Evolutionary conservation across 768 basidiomycete genomes (phyloP).

Genomic region (Kwoniella heveanensis): DNA sequence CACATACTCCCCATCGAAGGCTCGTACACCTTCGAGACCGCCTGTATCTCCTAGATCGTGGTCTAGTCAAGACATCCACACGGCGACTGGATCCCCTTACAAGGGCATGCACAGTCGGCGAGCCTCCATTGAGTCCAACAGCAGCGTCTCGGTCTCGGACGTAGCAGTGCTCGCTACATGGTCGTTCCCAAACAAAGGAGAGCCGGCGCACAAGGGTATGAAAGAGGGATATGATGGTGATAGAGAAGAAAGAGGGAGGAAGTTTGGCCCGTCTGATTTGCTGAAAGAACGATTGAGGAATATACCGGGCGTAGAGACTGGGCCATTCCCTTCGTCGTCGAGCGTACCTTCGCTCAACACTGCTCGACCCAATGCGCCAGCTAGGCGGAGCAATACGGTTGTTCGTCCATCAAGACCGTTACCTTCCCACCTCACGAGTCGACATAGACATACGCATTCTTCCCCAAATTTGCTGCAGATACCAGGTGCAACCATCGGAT

Average conservation of each 20-base stretch:
- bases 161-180: constrained; percentile 34
- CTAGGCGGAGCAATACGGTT: background rate
- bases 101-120: constrained; percentile 4
- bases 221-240: background rate
- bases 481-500: constrained; percentile 1
- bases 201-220: background rate
- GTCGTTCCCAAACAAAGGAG: constrained; percentile 23
- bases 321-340: constrained; percentile 10
- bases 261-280: constrained; percentile 10
- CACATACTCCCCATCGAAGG: constrained; percentile 10
- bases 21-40: background rate
- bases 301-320: constrained; percentile 21
- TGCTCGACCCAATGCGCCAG: background rate
- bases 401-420: constrained; percentile 19
- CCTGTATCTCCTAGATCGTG: constrained; percentile 13
- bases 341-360: constrained; percentile 8
- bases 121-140: constrained; percentile 15
- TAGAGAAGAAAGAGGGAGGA: constrained; percentile 4
- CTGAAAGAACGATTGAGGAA: constrained; percentile 21
- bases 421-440: constrained; percentile 15
- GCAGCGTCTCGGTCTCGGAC: constrained; percentile 21
- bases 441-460: constrained; percentile 29
- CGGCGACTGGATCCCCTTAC: background rate
- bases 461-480: constrained; percentile 23
- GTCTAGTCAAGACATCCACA: constrained; percentile 18